Conservation (phyloP, 177 flowering plant genomes). For the Vitis hybrid region DNA sequence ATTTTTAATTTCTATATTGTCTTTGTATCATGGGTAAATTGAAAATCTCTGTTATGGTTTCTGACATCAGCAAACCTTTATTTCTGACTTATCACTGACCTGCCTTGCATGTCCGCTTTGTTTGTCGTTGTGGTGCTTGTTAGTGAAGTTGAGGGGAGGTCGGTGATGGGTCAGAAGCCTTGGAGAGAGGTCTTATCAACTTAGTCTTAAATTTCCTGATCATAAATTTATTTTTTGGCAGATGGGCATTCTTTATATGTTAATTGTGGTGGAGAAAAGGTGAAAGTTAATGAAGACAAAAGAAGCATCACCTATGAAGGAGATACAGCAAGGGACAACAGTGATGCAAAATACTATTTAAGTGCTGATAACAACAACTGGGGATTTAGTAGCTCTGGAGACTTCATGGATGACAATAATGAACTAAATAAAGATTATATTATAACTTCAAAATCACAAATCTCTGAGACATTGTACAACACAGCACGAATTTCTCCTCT, state of each 20-base stretch:
- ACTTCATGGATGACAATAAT: constrained; percentile 42
- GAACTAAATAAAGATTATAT: constrained; percentile 18
- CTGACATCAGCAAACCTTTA: no score
- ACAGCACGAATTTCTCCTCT: constrained; percentile 53
- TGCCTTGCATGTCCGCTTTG: no score
- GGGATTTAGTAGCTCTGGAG: constrained; percentile 69
- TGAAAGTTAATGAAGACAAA: constrained; percentile 11
- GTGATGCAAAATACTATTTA: constrained; percentile 26
- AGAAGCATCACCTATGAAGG: constrained; percentile 27
- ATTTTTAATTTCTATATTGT: no score
- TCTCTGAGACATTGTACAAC: constrained; percentile 29
- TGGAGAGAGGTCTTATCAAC: background rate
- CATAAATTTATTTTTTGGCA: constrained; percentile 16
- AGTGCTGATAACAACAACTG: constrained; percentile 21
- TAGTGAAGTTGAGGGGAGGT: no score
- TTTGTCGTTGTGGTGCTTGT: no score
- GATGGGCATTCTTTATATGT: constrained; percentile 37
- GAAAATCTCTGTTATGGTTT: no score
- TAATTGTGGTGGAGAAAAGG: constrained; percentile 51
- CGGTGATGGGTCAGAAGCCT: background rate
- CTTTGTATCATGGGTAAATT: no score
- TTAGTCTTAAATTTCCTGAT: background rate
- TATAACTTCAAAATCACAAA: constrained; percentile 9
- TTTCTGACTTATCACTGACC: no score
- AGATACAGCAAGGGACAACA: constrained; percentile 30